Evolutionary conservation across 2,329 filamentous ascomycete species (phyloP).

Genomic region (Fusarium chaquense): DNA sequence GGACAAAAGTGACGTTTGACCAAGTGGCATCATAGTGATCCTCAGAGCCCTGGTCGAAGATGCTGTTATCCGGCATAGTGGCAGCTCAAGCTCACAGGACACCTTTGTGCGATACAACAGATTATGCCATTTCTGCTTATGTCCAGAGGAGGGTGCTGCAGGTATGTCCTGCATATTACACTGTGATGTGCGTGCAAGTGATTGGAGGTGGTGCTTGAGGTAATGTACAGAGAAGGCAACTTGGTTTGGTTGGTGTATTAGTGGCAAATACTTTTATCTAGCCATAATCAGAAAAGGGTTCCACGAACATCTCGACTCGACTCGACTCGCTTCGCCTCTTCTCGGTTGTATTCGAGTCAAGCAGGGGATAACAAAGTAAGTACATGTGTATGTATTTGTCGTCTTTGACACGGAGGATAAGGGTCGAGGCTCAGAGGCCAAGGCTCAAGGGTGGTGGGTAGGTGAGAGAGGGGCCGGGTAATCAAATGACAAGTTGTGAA

Average conservation of each 20-base stretch:
- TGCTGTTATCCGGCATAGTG: conserved; percentile 35
- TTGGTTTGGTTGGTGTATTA: conserved; percentile 17
- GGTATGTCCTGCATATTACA: conserved; percentile 54
- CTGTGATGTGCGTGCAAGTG: conserved; percentile 52
- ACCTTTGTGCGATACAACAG: conserved; percentile 28
- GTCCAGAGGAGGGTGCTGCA: conserved; percentile 47
- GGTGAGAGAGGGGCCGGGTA: conserved; percentile 25
- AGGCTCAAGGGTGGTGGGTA: conserved; percentile 1
- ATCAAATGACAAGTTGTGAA: conserved; percentile 28
- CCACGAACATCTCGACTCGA: conserved; percentile 34
- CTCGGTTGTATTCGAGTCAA: conserved; percentile 30
- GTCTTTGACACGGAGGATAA: conserved; percentile 7
- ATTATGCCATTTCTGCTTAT: conserved; percentile 32
- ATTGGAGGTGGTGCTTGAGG: conserved; percentile 37
- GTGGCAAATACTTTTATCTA: conserved; percentile 33
- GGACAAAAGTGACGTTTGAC: conserved; percentile 2
- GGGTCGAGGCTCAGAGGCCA: conserved; percentile 14
- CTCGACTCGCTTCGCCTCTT: conserved; percentile 17
- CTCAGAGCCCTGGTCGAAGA: conserved; percentile 20
- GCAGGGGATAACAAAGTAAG: conserved; percentile 13
- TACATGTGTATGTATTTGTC: background rate
- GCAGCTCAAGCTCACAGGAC: conserved; percentile 19
- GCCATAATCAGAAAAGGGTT: conserved; percentile 31
- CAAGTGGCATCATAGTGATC: conserved; percentile 7
- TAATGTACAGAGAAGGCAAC: conserved; percentile 10